A percentile compares a stretch with the other conserved stretches of the same genome.
Evolutionary conservation across 176 grass and related monocot species (phyloP).

Genomic region (Ensete ventricosum): DNA sequence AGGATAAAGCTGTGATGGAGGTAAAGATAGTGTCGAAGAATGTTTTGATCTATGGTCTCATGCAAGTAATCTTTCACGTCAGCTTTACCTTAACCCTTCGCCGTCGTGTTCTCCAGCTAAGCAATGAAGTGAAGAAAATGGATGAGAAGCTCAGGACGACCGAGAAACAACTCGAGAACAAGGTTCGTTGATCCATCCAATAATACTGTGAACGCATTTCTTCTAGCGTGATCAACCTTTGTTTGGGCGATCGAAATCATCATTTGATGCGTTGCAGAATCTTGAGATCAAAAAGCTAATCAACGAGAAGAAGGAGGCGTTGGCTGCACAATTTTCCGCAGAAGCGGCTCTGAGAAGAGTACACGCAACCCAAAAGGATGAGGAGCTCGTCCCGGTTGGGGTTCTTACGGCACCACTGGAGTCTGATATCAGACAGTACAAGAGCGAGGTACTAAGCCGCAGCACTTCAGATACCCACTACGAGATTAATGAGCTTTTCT

Average conservation of each 20-base stretch:
- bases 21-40: conserved; percentile 32
- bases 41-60: background rate
- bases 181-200: conserved; percentile 25
- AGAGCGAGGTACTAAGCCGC: conserved; percentile 39
- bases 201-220: background rate
- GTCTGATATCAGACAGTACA: conserved; percentile 77
- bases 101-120: conserved; percentile 38
- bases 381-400: conserved; percentile 64
- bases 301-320: conserved; percentile 66
- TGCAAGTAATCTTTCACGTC: background rate
- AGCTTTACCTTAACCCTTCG: conserved; percentile 10
- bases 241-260: background rate
- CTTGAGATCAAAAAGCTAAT: conserved; percentile 59
- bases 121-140: conserved; percentile 68
- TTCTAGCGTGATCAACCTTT: background rate
- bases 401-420: conserved; percentile 70
- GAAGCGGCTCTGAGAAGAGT: conserved; percentile 73
- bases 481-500: background rate
- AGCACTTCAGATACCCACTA: background rate
- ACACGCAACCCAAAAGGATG: conserved; percentile 58
- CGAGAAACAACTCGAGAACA: conserved; percentile 75
- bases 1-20: conserved; percentile 77
- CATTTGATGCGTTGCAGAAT: conserved; percentile 33
- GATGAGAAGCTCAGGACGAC: conserved; percentile 54
- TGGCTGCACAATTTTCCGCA: conserved; percentile 68